Evolutionary conservation across 192 early-diverging fungal species (phyloP).

Genomic region (Dissophora ornata): DNA sequence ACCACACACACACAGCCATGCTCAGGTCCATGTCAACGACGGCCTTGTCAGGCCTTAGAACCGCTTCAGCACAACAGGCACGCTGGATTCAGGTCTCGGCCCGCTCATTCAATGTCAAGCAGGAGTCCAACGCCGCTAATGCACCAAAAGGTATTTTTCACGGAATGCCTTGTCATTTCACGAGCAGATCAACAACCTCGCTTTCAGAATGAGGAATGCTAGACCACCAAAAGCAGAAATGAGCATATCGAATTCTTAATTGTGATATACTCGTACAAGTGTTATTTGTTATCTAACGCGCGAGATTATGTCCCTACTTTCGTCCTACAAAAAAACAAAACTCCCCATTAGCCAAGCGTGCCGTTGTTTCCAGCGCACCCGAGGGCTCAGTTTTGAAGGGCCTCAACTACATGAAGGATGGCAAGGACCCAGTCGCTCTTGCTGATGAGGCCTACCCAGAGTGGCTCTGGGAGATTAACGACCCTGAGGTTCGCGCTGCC

Average conservation of each 20-base stretch:
- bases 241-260: too few species aligned
- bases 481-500: slow-evolving; percentile 62
- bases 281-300: too few species aligned
- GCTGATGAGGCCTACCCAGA: slow-evolving; percentile 89
- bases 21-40: slow-evolving; percentile 38
- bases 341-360: slow-evolving; percentile 53
- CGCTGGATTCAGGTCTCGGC: slow-evolving; percentile 53
- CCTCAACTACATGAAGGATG: slow-evolving; percentile 85
- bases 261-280: too few species aligned
- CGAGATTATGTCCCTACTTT: too few species aligned
- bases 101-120: slow-evolving; percentile 35
- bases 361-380: slow-evolving; percentile 63
- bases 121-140: slow-evolving; percentile 18
- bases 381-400: slow-evolving; percentile 88
- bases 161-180: too few species aligned
- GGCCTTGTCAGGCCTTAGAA: slow-evolving; percentile 28
- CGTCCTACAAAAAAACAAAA: too few species aligned
- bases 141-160: slow-evolving; percentile 37
- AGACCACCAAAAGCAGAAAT: too few species aligned
- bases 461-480: slow-evolving; percentile 93
- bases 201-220: too few species aligned
- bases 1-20: slow-evolving; percentile 28
- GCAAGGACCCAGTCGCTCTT: slow-evolving; percentile 85
- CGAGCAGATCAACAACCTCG: too few species aligned
- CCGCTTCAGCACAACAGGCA: slow-evolving; percentile 12